Evolutionary conservation across 148 eudicot species (phyloP).

Genomic region (Suaeda aralocaspica): DNA sequence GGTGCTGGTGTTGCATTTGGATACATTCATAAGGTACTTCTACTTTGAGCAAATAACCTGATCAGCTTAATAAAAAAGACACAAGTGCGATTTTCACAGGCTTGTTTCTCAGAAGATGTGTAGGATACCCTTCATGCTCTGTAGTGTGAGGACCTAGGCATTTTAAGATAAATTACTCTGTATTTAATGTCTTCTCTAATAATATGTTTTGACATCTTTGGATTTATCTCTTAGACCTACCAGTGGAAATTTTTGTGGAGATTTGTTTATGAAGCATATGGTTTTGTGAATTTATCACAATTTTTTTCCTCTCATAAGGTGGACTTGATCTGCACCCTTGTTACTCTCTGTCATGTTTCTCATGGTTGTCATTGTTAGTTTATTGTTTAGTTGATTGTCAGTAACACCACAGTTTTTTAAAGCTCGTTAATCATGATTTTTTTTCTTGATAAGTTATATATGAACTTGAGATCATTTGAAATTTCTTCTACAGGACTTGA

Average conservation of each 20-base stretch:
- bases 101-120: not conserved
- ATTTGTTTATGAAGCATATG: too few relatives aligned
- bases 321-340: not conserved
- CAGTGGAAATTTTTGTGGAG: not conserved
- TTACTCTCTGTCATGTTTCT: not conserved
- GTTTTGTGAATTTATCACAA: not conserved
- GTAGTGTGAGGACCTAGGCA: not conserved
- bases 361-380: not conserved
- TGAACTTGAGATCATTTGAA: not conserved
- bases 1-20: slow-evolving; percentile 57
- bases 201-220: too few relatives aligned
- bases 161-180: too few relatives aligned
- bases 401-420: not conserved
- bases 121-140: not conserved
- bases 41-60: not conserved
- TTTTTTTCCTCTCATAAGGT: not conserved
- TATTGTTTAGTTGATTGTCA: not conserved
- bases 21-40: slow-evolving; percentile 70
- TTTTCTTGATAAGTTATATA: not conserved
- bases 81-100: not conserved
- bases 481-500: slow-evolving; percentile 48
- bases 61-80: not conserved
- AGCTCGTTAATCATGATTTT: not conserved
- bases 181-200: too few relatives aligned
- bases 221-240: too few relatives aligned